Percentiles rank a stretch among this genome's conserved stretches.
Evolutionary conservation across 805 yeast species (phyloP).

Genomic region (Ogataea thermomethanolica): DNA sequence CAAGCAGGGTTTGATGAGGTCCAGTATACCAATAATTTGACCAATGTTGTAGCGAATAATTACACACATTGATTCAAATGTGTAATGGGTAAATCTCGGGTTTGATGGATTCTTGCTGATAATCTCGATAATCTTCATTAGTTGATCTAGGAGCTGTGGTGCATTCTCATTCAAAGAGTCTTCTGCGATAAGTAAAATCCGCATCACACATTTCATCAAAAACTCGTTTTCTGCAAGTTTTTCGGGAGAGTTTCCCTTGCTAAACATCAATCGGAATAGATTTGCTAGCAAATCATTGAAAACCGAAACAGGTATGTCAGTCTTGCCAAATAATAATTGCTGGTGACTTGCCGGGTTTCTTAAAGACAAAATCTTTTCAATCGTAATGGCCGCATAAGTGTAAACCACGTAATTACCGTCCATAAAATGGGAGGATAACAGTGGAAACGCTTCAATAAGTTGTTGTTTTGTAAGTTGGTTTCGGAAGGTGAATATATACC

Average conservation of each 20-base stretch:
- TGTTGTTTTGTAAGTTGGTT: slow-evolving; percentile 90
- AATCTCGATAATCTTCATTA: slow-evolving; percentile 62
- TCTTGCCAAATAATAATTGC: slow-evolving; percentile 61
- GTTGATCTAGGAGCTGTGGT: slow-evolving; percentile 53
- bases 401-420: slow-evolving; percentile 75
- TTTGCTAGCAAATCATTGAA: slow-evolving; percentile 59
- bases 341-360: slow-evolving; percentile 56
- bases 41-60: slow-evolving; percentile 50
- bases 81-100: slow-evolving; percentile 87
- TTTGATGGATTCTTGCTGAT: slow-evolving; percentile 91
- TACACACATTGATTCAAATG: slow-evolving; percentile 84
- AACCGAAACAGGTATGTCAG: slow-evolving; percentile 62
- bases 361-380: slow-evolving; percentile 81
- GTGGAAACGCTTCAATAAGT: slow-evolving; percentile 72
- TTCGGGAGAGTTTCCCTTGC: slow-evolving; percentile 67
- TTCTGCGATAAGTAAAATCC: slow-evolving; percentile 71
- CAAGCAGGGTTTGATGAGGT: slow-evolving; percentile 60
- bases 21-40: slow-evolving; percentile 41
- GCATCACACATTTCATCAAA: slow-evolving; percentile 82
- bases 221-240: slow-evolving; percentile 94
- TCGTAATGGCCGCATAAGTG: slow-evolving; percentile 90
- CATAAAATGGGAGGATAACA: slow-evolving; percentile 66
- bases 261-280: slow-evolving; percentile 63
- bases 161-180: slow-evolving; percentile 51
- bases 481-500: slow-evolving; percentile 83